Evolutionary conservation across 2,329 filamentous ascomycete genomes (phyloP), one percentile per base, ranked within the genome.

Genomic region (Penicillium sp.): DNA sequence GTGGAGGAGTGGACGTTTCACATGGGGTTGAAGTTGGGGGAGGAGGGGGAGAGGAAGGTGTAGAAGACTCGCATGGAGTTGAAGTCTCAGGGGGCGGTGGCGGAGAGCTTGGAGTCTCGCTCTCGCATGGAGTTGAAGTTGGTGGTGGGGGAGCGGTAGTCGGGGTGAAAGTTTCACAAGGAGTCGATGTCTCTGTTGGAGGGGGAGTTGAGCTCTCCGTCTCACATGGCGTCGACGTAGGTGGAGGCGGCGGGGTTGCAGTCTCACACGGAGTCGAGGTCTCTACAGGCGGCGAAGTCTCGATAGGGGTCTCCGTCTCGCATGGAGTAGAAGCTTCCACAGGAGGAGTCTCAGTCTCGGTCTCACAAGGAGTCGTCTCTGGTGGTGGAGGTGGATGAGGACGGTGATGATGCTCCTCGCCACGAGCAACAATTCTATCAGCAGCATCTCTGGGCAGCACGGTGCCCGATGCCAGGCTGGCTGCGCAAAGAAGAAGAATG

Each of bases 401-500:
- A 11, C n/a, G 25, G 25, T 27, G 25, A n/a, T 27, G 9, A 27
- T 27, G 10, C 9, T 28, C 41, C 20, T 30, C 40, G 16, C 29
- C 39, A 20, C 32, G 8, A 4, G n/a, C 8, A 23, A 4, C 35
- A 4, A 36, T 35, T n/a, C 50, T 27, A 37, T 37, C 42, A 38
- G 38, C 37, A 29, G 16, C 13, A 14, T 42, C 29, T 32, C 46
- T 46, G 15, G 46, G 44, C 31, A 54, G 16, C 16, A 44, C 45
- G 30, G 35, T 42, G 22, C 39, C 50, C 9, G 45, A 49, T 20
- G 38, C 46, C 36, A 52, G 35, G 37, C 42, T 48, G 23, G 39
- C 45, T 14, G 39, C 41, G 22, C 37, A 49, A 15, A 49, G 44
- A 17, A 53, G 35, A 44, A 52, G 30, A 35, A 53, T 35, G 6